Evolutionary conservation across 148 eudicot genomes (phyloP), one percentile per base, ranked within the genome.

Genomic region (Spergularia marina): DNA sequence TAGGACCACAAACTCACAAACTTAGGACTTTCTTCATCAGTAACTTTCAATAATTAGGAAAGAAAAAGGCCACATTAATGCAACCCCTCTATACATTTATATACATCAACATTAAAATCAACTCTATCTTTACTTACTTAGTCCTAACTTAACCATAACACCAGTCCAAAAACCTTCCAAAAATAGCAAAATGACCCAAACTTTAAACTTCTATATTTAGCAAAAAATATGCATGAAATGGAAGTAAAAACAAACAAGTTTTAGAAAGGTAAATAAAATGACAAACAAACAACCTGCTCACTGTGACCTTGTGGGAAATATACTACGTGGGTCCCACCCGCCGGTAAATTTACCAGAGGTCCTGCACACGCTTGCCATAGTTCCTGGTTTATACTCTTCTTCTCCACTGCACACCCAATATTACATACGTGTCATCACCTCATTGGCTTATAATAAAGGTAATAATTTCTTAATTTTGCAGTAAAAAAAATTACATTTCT

Each of bases 311-410:
- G 98, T 6, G 98, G 98, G 77, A 94, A 94, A 83, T 94, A 94
- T 68, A 94, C 93, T 17, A 94, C 96, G 81, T 91, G 97, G 87
- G 93, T 94, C 84, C 98, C 96, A 79, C 96, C 93, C 1, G 87
- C 92, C 74, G 98, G 98, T 83, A 94, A 81, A 85, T 87, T 90
- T 16, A 90, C 96, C 82, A 94, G 86, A 68, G 97, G 98, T 2
- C 98, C 98, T 81, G 98, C 93, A 81, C 98, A 94, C 53, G 97
- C 97, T 78, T 94, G 98, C 98, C 98, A 94, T 81, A 94, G 84
- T 87, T 94, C 97, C 59, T 74, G 78, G 62, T 94, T 94, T 54
- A 94, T 86, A 71, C 86, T 86, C 82, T 82, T 94, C 85, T 90
- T 94, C 87, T 89, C 95, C 15, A 82, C 98, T 86, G 86, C 78